Evolutionary conservation across 164 flowering plant genomes (phyloP).

Genomic region (Vitis rupestris): DNA sequence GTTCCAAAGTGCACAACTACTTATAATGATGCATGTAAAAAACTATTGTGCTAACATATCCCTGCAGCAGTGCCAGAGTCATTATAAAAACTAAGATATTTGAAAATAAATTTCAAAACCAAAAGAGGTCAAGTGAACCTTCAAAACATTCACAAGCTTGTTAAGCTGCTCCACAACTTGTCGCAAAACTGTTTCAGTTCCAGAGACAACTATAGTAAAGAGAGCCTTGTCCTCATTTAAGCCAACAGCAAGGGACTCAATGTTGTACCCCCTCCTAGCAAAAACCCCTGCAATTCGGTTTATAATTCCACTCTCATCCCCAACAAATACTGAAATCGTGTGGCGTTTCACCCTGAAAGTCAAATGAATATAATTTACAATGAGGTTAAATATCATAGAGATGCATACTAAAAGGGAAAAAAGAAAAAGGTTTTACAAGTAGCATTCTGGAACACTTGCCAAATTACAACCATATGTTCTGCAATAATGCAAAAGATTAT

Average conservation of each 20-base stretch:
- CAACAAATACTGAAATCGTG: slow-evolving; percentile 91
- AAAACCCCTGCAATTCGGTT: slow-evolving; percentile 96
- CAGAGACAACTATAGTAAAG: slow-evolving; percentile 90
- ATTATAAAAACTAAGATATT: too few relatives aligned
- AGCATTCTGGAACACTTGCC: too few relatives aligned
- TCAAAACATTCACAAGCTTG: slow-evolving; percentile 90
- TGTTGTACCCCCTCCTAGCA: slow-evolving; percentile 93
- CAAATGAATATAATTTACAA: not conserved
- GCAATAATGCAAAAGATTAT: too few relatives aligned
- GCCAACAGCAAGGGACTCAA: slow-evolving; percentile 98
- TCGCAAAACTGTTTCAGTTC: slow-evolving; percentile 71
- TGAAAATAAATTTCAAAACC: too few relatives aligned
- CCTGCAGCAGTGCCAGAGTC: too few relatives aligned
- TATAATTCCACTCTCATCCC: slow-evolving; percentile 99
- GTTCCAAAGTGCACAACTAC: too few relatives aligned
- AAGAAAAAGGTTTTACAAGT: too few relatives aligned
- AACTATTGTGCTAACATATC: too few relatives aligned
- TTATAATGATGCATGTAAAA: too few relatives aligned
- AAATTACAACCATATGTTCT: too few relatives aligned
- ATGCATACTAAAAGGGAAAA: too few relatives aligned
- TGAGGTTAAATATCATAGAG: not conserved
- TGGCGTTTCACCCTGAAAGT: slow-evolving; percentile 63
- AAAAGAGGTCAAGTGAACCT: slow-evolving; percentile 38
- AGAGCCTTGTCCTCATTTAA: slow-evolving; percentile 91
- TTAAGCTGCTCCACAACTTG: slow-evolving; percentile 91